phyloP scores from a whole-genome alignment of 257 asterid species.

The Catharanthus roseus region DNA sequence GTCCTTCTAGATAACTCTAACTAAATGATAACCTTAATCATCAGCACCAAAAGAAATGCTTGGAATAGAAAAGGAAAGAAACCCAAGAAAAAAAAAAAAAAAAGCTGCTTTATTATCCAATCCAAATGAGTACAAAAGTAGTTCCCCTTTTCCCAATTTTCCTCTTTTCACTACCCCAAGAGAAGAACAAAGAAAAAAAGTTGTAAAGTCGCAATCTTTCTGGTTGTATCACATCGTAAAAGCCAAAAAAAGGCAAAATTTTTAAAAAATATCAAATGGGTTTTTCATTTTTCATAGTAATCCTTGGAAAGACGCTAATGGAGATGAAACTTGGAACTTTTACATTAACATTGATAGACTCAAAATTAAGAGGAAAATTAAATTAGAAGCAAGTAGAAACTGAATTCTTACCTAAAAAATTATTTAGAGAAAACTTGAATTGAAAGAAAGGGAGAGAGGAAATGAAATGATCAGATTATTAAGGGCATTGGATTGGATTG shows the following conservation, averaged over 20 bases:
- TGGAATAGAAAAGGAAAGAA: slow-evolving; percentile 1
- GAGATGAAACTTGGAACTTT: neutral
- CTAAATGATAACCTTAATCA: slow-evolving; percentile 38
- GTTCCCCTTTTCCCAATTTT: slow-evolving; percentile 2
- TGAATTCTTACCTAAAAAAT: slow-evolving; percentile 4
- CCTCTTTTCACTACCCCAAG: slow-evolving; percentile 21
- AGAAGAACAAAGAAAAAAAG: slow-evolving; percentile 25
- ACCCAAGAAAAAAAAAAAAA: too few relatives aligned
- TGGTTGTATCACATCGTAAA: slow-evolving; percentile 11
- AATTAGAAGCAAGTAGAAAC: neutral
- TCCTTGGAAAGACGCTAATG: neutral
- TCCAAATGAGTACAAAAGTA: slow-evolving; percentile 34
- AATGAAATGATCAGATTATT: neutral
- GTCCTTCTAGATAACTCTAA: slow-evolving; percentile 35
- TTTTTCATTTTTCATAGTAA: neutral
- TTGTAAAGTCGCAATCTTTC: slow-evolving; percentile 46
- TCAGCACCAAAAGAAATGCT: slow-evolving; percentile 27
- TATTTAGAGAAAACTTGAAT: neutral
- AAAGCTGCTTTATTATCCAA: slow-evolving; percentile 29
- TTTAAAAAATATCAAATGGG: slow-evolving; percentile 16
- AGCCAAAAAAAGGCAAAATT: slow-evolving; percentile 6
- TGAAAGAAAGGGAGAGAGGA: slow-evolving; percentile 4
- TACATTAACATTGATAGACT: neutral
- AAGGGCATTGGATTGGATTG: too few relatives aligned
- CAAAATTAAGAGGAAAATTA: slow-evolving; percentile 2